A percentile compares a stretch with the other conserved stretches of the same genome.
Evolutionary conservation across 768 basidiomycete species (phyloP).

Genomic region (Hortiboletus flavorubellus): DNA sequence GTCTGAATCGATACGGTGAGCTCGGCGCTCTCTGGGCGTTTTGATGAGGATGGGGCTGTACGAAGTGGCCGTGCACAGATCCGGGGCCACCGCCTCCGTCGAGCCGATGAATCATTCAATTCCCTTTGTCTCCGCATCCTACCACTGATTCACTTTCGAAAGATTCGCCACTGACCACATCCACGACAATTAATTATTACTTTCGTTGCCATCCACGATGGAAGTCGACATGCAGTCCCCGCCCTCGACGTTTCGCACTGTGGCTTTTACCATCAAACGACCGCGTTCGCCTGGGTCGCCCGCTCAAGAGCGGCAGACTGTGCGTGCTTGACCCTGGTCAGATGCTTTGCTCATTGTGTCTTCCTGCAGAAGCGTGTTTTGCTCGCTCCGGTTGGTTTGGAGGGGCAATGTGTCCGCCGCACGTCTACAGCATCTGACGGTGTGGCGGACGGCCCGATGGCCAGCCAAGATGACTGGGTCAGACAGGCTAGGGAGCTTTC

Average conservation of each 20-base stretch:
- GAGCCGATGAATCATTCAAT: neutral
- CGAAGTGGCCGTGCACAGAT: slow-evolving; percentile 4
- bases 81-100: neutral
- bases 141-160: neutral
- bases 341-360: neutral
- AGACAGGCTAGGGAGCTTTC: slow-evolving; percentile 61
- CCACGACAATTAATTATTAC: neutral
- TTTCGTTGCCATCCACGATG: slow-evolving; percentile 36
- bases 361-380: slow-evolving; percentile 56
- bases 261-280: slow-evolving; percentile 44
- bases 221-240: slow-evolving; percentile 55
- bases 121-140: slow-evolving; percentile 1
- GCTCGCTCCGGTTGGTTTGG: slow-evolving; percentile 34
- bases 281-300: slow-evolving; percentile 56
- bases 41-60: neutral
- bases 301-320: slow-evolving; percentile 52
- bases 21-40: neutral
- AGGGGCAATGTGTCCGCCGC: slow-evolving; percentile 28
- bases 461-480: slow-evolving; percentile 72
- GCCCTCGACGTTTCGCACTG: slow-evolving; percentile 36
- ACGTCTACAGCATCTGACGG: slow-evolving; percentile 25
- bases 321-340: slow-evolving; percentile 23
- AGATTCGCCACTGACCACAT: neutral
- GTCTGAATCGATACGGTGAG: neutral
- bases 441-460: slow-evolving; percentile 28